Base-by-base conservation (phyloP, 352 stramenopile genomes). In the Phytophthora macrochlamydospora region DNA sequence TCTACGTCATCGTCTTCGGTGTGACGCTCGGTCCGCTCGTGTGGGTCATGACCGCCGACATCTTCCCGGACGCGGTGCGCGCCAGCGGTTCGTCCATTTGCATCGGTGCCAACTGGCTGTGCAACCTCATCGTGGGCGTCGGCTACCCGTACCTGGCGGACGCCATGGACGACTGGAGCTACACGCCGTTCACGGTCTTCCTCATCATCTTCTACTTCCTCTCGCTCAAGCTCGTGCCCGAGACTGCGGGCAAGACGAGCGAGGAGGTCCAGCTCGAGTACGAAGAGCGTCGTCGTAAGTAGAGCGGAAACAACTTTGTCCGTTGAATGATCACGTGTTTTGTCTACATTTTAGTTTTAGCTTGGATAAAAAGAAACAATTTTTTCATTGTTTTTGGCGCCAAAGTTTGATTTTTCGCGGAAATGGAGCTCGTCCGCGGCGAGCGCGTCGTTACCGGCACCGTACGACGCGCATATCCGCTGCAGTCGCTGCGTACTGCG, bases 391-490 rank as follows among this genome's bases (percentile, higher is more conserved):
- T 24, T 24, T 24, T 24, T 24, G 18, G 18, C 18, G 18, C 18
- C 18, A 24, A 24, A 24, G 18, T 24, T 24, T 24, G 18, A 24
- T 24, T 24, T 24, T 24, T 24, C 18, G 18, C 18, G 18, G 7
- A 12, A 33, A 76, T 73, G 56, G 70, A 80, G 37, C 30, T 71
- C 2, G 56, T 76, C 14, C 49, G 33, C 18, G 66, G 63, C 32
- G 40, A 67, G 7, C 58, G 59, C 31, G 56, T 59, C 43, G 51
- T 91, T 18, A 54, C 64, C 55, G 86, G 86, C 31, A 59, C 65
- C 18, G 76, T 92, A 42, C 86, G 74, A 42, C 77, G 78, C 54
- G 79, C 84, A 51, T 94, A 87, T 60, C 82, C 83, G 29, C 65
- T 94, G 65, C 79, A 79, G 12, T 62, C 51, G 48, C 56, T 89